These are phyloP conservation scores for Exophiala oligosperma DNA, from an alignment of 2,329 filamentous ascomycete genomes.

Conservation along the genomic window DNA sequence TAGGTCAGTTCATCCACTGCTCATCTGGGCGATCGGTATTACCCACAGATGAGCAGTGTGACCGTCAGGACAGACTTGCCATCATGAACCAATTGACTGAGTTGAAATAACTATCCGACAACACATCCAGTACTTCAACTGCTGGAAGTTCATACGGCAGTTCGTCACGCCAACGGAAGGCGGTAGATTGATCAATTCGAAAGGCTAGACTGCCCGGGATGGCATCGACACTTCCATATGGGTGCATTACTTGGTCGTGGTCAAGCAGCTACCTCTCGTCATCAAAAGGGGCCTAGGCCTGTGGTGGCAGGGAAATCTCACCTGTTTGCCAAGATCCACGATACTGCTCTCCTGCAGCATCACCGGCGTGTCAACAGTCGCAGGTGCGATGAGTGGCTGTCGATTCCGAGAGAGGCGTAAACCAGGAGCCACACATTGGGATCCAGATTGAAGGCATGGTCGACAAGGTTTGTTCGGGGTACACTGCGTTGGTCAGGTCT, in stretches of 20 bases:
- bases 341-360: slow-evolving; percentile 7
- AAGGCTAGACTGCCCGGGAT: slow-evolving; percentile 1
- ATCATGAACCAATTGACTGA: slow-evolving; percentile 11
- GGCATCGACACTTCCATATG: not conserved
- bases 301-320: not conserved
- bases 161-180: slow-evolving; percentile 7
- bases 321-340: slow-evolving; percentile 2
- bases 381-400: not conserved
- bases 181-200: not conserved
- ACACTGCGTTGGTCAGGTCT: not conserved
- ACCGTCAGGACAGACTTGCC: not conserved
- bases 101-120: slow-evolving; percentile 5
- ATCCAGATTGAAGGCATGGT: slow-evolving; percentile 7
- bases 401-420: not conserved
- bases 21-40: not conserved
- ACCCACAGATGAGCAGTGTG: not conserved
- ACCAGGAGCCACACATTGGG: slow-evolving; percentile 1
- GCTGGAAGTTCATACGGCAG: not conserved
- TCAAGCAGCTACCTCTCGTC: not conserved
- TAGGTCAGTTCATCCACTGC: too few species aligned
- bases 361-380: not conserved
- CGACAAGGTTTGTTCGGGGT: not conserved
- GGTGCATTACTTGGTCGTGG: not conserved
- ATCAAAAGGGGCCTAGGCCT: not conserved
- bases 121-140: not conserved